These are phyloP conservation scores for Tulasnella sp. DNA, from an alignment of 768 basidiomycete species.

Conservation along the genomic window DNA sequence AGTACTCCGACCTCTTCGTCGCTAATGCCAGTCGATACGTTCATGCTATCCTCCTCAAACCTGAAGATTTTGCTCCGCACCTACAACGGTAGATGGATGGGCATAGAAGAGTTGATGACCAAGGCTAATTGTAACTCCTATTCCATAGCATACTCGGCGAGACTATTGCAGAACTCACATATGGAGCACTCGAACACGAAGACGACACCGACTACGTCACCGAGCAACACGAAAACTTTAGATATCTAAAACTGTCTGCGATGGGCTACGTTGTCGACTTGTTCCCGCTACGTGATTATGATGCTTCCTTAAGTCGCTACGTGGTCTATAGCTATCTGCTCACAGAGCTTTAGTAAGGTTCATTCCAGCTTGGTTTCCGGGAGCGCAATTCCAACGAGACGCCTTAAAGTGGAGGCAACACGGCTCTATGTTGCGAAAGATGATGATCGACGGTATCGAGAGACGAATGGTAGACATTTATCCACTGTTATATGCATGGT, in stretches of 20 bases:
- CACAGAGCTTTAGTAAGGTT: not conserved
- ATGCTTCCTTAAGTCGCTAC: not conserved
- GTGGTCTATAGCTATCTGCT: not conserved
- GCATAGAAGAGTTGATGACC: not conserved
- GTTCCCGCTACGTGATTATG: not conserved
- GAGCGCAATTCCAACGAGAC: not conserved
- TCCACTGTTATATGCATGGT: not conserved
- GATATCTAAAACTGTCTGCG: not conserved
- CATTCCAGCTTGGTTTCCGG: not conserved
- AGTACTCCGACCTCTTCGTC: not conserved
- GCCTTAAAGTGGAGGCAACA: not conserved
- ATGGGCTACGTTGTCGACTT: not conserved
- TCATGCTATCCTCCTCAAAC: not conserved
- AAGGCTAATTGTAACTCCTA: not conserved
- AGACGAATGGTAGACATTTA: not conserved
- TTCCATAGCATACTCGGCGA: not conserved
- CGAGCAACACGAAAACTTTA: not conserved
- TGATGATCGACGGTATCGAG: not conserved
- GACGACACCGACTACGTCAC: not conserved
- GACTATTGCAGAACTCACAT: not conserved
- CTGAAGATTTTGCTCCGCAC: not conserved
- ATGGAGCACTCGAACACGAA: not conserved
- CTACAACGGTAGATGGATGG: not conserved
- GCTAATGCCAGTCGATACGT: not conserved
- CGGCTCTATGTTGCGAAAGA: not conserved